Evolutionary conservation across 805 yeast genomes (phyloP).

Genomic region (Candida chauliodis): DNA sequence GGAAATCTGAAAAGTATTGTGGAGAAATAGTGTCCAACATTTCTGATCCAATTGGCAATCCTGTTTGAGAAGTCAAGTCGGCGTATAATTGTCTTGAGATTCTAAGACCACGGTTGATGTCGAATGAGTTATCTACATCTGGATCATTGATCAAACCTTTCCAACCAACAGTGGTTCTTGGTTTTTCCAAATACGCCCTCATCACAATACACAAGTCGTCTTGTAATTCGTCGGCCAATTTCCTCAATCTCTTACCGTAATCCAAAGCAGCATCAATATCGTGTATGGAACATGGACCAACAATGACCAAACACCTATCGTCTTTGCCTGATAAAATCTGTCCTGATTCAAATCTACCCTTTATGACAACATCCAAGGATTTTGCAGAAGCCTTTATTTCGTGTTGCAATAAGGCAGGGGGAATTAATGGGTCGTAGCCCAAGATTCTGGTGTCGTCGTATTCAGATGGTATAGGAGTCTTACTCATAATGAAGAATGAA

Average conservation of each 20-base stretch:
- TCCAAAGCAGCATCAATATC: constrained; percentile 88
- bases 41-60: constrained; percentile 92
- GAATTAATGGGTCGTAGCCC: constrained; percentile 91
- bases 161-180: constrained; percentile 99
- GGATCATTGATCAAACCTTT: constrained; percentile 98
- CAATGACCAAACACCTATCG: constrained; percentile 82
- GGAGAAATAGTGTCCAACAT: constrained; percentile 98
- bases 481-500: constrained; percentile 20
- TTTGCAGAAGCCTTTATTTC: constrained; percentile 67
- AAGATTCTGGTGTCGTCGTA: constrained; percentile 72
- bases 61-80: constrained; percentile 65
- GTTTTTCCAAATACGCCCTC: constrained; percentile 98
- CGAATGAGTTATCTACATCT: constrained; percentile 85
- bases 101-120: constrained; percentile 91
- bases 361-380: constrained; percentile 60
- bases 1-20: constrained; percentile 85
- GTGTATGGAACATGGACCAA: constrained; percentile 97
- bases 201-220: constrained; percentile 80
- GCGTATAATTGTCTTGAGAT: constrained; percentile 81
- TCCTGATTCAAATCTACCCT: constrained; percentile 77
- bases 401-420: constrained; percentile 87
- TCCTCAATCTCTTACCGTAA: constrained; percentile 69
- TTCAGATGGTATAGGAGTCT: constrained; percentile 60
- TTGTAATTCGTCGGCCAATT: constrained; percentile 64
- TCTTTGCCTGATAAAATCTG: constrained; percentile 69